These are phyloP conservation scores for Mrakia hoshinonis DNA, from an alignment of 768 basidiomycete species.

Conservation along the genomic window DNA sequence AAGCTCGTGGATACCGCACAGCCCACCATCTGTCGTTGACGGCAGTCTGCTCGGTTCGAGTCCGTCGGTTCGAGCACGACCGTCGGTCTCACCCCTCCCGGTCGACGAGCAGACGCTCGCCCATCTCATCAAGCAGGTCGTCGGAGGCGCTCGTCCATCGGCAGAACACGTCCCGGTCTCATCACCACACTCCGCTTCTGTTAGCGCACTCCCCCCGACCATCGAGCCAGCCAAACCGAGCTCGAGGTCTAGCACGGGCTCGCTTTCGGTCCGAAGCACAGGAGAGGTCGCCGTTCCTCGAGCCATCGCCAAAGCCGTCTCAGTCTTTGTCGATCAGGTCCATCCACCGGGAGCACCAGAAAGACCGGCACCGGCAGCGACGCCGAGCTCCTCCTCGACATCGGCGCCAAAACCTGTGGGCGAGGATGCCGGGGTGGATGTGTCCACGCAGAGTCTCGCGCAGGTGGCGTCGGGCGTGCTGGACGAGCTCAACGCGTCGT, in stretches of 20 bases:
- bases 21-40: no score
- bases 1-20: no score
- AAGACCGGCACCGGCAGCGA: not conserved
- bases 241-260: not conserved
- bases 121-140: not conserved
- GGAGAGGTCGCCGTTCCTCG: not conserved
- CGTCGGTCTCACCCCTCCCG: not conserved
- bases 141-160: not conserved
- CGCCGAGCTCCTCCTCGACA: not conserved
- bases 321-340: not conserved
- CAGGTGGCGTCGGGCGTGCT: not conserved
- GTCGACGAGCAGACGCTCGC: not conserved
- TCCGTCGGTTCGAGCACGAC: not conserved
- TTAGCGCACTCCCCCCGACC: not conserved
- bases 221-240: not conserved
- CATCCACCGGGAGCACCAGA: not conserved
- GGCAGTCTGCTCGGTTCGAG: no score
- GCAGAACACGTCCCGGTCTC: not conserved
- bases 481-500: not conserved
- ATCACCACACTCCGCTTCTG: not conserved
- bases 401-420: not conserved
- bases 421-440: no score
- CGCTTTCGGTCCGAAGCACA: not conserved
- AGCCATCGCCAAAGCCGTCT: not conserved
- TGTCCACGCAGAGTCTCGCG: not conserved